Evolutionary conservation across 2,329 filamentous ascomycete genomes (phyloP), one percentile per base, ranked within the genome.

Genomic region (Cladosporium cucumerinum): DNA sequence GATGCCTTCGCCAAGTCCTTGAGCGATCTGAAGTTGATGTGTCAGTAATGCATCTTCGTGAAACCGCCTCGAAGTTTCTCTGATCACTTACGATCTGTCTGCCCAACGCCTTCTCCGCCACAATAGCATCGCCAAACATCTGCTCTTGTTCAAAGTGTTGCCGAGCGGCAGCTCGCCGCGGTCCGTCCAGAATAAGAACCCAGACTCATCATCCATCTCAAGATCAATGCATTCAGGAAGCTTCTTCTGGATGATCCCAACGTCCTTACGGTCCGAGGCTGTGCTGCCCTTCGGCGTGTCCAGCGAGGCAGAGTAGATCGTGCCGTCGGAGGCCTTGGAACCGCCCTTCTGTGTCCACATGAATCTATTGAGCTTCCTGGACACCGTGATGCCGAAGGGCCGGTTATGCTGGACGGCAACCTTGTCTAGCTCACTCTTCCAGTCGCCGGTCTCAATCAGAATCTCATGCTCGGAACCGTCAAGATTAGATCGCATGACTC

Each of bases 321-420:
- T 78, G 0, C 86, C 86, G 48, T 79, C 71, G 1, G 73, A 75
- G 0, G 77, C 79, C 71, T 87, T 87, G 3, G 80, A 79, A 0
- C 78, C 74, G 0, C 86, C 86, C 69, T 88, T 87, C 60, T 87
- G 85, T 0, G 82, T 85, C 86, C 86, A 88, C 77, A 84, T 87
- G 54, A 88, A 77, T 49, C 80, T 78, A 16, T 79, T 78, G 0
- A 74, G 73, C 0, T 72, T 65, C 32, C 55, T 63, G 3, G 80
- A 79, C 0, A 88, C 76, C 0, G 81, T 73, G 46, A 88, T 83
- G 86, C 84, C 84, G 86, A 4, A 57, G 11, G 60, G 60, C 65
- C 65, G 64, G 49, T 36, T 60, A 16, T 23, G 43, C 26, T 46
- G 57, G 30, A 82, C 79, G 14, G 72, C 68, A 11, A 70, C 65